Conservation (phyloP, 2,329 filamentous ascomycete species). For the Teratosphaeria gauchensis region DNA sequence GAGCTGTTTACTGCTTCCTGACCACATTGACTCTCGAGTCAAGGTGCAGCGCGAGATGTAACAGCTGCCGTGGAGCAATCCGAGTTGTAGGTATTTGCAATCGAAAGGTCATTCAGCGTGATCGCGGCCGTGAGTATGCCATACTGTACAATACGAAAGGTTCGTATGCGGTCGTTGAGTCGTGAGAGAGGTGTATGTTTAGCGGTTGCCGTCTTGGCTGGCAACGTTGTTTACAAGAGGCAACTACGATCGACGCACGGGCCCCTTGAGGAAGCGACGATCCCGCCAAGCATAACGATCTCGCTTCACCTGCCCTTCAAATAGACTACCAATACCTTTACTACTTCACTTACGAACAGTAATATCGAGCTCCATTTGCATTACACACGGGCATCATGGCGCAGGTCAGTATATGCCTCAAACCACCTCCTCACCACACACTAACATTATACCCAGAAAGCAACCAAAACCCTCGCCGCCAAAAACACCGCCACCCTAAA, state of each 20-base stretch:
- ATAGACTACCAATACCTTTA: background rate
- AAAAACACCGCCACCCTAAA: conserved; percentile 69
- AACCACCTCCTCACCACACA: background rate
- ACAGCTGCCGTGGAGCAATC: background rate
- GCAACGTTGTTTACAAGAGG: background rate
- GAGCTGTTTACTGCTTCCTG: background rate
- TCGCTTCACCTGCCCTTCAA: background rate
- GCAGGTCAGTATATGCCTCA: conserved; percentile 11
- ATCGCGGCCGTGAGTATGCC: background rate
- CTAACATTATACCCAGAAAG: too few relatives aligned
- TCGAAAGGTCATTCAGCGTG: background rate
- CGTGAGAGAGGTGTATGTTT: background rate
- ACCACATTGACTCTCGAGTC: background rate
- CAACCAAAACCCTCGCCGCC: conserved; percentile 56
- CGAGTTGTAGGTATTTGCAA: background rate
- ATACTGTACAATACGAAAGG: background rate
- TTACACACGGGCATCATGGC: conserved; percentile 11
- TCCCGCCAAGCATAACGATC: background rate
- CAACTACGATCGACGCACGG: background rate
- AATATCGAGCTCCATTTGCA: background rate
- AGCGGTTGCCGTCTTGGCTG: background rate
- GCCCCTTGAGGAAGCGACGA: background rate
- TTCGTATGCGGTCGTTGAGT: background rate
- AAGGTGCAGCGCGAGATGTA: conserved; percentile 1
- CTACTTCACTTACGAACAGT: background rate